A percentile compares a stretch with the other conserved stretches of the same genome.
Conservation (phyloP, 176 grass and related monocot species). For the Urochloa ruziziensis region DNA sequence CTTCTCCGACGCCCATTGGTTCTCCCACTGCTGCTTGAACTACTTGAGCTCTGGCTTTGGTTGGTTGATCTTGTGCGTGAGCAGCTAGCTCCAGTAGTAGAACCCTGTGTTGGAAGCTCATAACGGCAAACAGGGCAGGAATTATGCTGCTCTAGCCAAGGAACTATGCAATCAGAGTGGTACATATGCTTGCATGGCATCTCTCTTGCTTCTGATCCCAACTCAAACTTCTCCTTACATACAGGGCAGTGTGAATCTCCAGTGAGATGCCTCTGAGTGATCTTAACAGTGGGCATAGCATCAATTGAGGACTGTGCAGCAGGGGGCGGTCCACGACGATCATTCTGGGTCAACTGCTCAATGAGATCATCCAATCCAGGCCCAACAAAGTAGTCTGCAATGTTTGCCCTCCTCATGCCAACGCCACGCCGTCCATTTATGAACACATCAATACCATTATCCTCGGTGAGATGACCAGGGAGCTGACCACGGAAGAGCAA, state of each 20-base stretch:
- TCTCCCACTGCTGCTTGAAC: conserved; percentile 52
- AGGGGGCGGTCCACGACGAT: conserved; percentile 70
- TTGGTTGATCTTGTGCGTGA: conserved; percentile 51
- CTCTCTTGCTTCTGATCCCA: conserved; percentile 68
- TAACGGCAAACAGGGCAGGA: conserved; percentile 89
- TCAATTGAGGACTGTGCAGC: conserved; percentile 70
- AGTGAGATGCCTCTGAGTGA: conserved; percentile 70
- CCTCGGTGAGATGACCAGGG: conserved; percentile 56
- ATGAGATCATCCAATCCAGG: conserved; percentile 84
- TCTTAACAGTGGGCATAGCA: conserved; percentile 79
- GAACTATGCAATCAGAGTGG: conserved; percentile 84
- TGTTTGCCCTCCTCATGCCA: conserved; percentile 57
- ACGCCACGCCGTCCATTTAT: conserved; percentile 56
- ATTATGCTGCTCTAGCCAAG: conserved; percentile 93
- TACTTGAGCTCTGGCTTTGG: conserved; percentile 55
- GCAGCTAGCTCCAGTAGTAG: conserved; percentile 43
- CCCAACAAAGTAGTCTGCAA: conserved; percentile 84
- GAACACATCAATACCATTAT: conserved; percentile 48
- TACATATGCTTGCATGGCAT: conserved; percentile 95
- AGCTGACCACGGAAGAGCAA: conserved; percentile 77
- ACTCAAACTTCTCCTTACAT: conserved; percentile 83
- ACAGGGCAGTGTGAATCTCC: conserved; percentile 86
- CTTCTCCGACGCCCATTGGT: conserved; percentile 55
- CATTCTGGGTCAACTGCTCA: conserved; percentile 73
- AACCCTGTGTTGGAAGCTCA: conserved; percentile 66